A percentile compares a stretch with the other conserved stretches of the same genome.
These are phyloP conservation scores for Diaporthe vexans DNA, from an alignment of 2,329 filamentous ascomycete species.

Conservation along the genomic window DNA sequence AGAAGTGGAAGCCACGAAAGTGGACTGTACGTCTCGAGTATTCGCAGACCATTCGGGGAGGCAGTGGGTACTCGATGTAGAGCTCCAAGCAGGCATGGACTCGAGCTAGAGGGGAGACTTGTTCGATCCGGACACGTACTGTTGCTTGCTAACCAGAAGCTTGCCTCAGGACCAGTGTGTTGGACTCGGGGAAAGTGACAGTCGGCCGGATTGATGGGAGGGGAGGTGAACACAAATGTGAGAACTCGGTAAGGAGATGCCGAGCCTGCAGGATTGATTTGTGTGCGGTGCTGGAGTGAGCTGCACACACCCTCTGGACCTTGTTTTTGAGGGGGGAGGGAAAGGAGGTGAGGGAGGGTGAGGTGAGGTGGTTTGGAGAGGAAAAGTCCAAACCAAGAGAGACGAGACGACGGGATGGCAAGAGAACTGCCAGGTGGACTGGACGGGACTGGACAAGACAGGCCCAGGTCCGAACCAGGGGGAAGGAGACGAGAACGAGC, in stretches of 20 bases:
- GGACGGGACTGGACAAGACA: constrained; percentile 29
- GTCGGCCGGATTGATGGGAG: constrained; percentile 21
- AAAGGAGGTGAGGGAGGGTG: constrained; percentile 19
- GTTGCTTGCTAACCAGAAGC: constrained; percentile 26
- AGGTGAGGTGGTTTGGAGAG: constrained; percentile 29
- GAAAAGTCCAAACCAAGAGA: constrained; percentile 24
- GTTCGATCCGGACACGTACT: constrained; percentile 24
- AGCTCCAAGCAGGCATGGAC: not conserved
- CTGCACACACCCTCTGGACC: constrained; percentile 36
- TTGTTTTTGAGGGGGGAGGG: constrained; percentile 5
- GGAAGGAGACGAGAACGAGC: constrained; percentile 35
- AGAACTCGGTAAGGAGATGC: constrained; percentile 34
- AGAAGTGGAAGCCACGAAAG: not conserved
- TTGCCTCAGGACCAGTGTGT: constrained; percentile 14
- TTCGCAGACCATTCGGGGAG: constrained; percentile 5
- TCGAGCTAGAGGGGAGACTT: not conserved
- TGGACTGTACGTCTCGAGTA: not conserved
- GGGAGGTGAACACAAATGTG: constrained; percentile 25
- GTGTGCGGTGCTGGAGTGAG: constrained; percentile 17
- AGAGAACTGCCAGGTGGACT: constrained; percentile 29
- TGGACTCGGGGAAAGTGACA: constrained; percentile 30
- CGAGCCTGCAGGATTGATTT: constrained; percentile 32
- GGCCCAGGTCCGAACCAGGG: constrained; percentile 30
- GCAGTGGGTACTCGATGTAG: not conserved
- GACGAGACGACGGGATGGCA: constrained; percentile 27